Conservation (phyloP, 2,329 filamentous ascomycete genomes). For the Hirsutella minnesotensis region DNA sequence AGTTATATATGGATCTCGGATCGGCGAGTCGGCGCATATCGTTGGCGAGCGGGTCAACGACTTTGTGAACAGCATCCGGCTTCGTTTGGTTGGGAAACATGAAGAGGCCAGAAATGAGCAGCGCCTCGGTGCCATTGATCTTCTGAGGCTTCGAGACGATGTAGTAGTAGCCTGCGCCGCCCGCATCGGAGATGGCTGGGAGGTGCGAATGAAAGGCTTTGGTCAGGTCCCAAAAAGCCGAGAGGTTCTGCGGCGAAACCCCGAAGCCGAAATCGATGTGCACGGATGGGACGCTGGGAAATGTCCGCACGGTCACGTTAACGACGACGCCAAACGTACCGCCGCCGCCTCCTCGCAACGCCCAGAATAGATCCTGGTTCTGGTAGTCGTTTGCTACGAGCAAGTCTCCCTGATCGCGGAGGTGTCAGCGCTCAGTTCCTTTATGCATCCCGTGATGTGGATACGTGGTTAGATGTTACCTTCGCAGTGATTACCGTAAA, state of each 20-base stretch:
- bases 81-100: slow-evolving; percentile 5
- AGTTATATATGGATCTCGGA: slow-evolving; percentile 1
- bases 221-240: slow-evolving; percentile 19
- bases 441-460: too few species aligned
- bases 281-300: slow-evolving; percentile 21
- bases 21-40: background rate
- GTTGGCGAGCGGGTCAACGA: slow-evolving; percentile 1
- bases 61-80: slow-evolving; percentile 3
- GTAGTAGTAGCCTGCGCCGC: slow-evolving; percentile 24
- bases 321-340: slow-evolving; percentile 32
- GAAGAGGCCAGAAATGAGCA: slow-evolving; percentile 1
- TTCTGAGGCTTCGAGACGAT: slow-evolving; percentile 10
- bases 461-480: slow-evolving; percentile 12
- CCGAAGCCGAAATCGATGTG: slow-evolving; percentile 15
- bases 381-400: slow-evolving; percentile 20
- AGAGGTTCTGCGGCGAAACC: slow-evolving; percentile 13
- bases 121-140: slow-evolving; percentile 2
- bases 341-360: slow-evolving; percentile 32
- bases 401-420: slow-evolving; percentile 11
- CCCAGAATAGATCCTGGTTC: slow-evolving; percentile 30
- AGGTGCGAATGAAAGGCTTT: slow-evolving; percentile 17
- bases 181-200: slow-evolving; percentile 21
- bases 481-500: slow-evolving; percentile 20
- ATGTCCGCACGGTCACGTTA: slow-evolving; percentile 28
- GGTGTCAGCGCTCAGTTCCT: background rate